These are phyloP conservation scores for Fusarium circinatum DNA, from an alignment of 2,329 filamentous ascomycete genomes.

Conservation along the genomic window DNA sequence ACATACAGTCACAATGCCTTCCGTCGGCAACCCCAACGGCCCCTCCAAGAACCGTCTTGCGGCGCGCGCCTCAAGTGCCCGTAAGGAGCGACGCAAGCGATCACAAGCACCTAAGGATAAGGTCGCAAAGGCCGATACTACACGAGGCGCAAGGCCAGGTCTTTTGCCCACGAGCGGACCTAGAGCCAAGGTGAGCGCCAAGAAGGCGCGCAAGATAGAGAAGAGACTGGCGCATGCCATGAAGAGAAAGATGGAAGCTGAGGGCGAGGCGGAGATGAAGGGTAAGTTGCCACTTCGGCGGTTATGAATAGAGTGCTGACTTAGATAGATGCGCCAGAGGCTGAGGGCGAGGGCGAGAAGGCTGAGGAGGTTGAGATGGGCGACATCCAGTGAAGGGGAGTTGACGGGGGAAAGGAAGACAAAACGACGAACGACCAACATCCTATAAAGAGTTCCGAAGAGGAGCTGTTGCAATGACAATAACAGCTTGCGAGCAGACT, in stretches of 20 bases:
- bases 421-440: not conserved
- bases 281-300: constrained; percentile 45
- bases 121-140: constrained; percentile 55
- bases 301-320: not conserved
- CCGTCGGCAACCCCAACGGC: constrained; percentile 68
- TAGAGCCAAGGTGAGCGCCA: constrained; percentile 60
- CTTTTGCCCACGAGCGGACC: constrained; percentile 67
- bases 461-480: not conserved
- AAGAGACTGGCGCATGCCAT: constrained; percentile 63
- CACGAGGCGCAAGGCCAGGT: constrained; percentile 62
- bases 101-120: constrained; percentile 51
- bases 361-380: constrained; percentile 44
- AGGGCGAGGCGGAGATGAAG: constrained; percentile 62
- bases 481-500: not conserved
- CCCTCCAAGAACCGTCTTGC: constrained; percentile 64
- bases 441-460: not conserved
- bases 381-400: constrained; percentile 37
- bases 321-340: constrained; percentile 39
- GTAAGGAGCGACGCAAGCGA: constrained; percentile 57
- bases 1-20: constrained; percentile 56
- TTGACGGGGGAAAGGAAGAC: not conserved
- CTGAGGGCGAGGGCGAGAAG: constrained; percentile 12
- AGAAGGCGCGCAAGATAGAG: constrained; percentile 67
- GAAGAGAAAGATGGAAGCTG: constrained; percentile 62
- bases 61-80: constrained; percentile 57